Conservation (phyloP, 768 basidiomycete species). For the Lactifluus volemus region DNA sequence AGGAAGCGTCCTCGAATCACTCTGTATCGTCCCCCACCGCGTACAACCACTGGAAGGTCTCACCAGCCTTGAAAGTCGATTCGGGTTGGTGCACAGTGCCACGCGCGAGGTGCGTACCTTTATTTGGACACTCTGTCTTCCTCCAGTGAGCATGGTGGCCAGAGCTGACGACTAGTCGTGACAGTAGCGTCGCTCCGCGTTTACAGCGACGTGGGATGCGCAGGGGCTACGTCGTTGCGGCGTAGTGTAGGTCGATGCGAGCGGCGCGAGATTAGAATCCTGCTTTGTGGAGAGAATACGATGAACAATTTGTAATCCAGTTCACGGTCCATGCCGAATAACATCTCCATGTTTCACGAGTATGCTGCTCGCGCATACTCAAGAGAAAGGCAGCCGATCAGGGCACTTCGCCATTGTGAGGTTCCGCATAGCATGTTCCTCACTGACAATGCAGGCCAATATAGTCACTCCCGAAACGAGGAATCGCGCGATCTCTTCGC, state of each 20-base stretch:
- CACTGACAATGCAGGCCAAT: too few species aligned
- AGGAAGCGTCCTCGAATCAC: slow-evolving; percentile 8
- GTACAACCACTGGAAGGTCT: background rate
- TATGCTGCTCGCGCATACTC: background rate
- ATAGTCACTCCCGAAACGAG: too few species aligned
- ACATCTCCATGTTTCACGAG: background rate
- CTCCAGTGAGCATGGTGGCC: background rate
- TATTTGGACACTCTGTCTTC: background rate
- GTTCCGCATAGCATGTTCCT: too few species aligned
- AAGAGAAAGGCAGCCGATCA: background rate
- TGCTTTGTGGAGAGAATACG: background rate
- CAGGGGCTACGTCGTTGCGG: slow-evolving; percentile 26
- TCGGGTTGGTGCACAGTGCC: slow-evolving; percentile 3
- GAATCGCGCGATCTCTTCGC: too few species aligned
- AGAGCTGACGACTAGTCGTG: slow-evolving; percentile 1
- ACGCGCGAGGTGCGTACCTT: slow-evolving; percentile 12
- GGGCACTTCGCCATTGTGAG: too few species aligned
- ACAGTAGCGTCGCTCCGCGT: slow-evolving; percentile 27
- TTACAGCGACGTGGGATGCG: slow-evolving; percentile 21
- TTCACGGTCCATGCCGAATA: background rate
- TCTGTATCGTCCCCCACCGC: slow-evolving; percentile 14
- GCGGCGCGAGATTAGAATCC: background rate
- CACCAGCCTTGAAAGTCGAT: slow-evolving; percentile 1
- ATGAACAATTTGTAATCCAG: background rate
- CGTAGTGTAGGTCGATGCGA: slow-evolving; percentile 21